phyloP scores from a whole-genome alignment of 345 rosid species.

The Mercurialis annua region DNA sequence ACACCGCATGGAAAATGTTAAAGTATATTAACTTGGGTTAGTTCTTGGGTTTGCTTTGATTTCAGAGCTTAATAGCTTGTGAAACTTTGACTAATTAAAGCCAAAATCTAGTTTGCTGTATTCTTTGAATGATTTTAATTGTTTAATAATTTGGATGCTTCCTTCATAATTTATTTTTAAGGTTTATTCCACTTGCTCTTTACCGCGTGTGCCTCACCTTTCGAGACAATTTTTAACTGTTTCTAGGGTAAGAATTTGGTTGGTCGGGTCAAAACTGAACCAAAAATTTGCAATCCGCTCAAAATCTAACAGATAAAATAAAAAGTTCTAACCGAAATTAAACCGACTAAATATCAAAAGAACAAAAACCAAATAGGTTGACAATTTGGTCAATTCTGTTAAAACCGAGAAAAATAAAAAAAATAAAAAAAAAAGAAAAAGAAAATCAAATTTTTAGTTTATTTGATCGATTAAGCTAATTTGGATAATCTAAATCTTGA shows the following conservation, averaged over 20 bases:
- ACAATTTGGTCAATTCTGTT: no score
- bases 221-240: background rate
- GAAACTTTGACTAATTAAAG: conserved; percentile 21
- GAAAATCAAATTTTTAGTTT: no score
- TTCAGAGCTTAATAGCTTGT: conserved; percentile 39
- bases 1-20: conserved; percentile 37
- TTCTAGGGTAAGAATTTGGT: no score
- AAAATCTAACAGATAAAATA: background rate
- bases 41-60: conserved; percentile 37
- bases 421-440: no score
- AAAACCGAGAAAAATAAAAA: no score
- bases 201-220: conserved; percentile 15
- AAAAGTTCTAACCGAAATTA: no score
- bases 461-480: no score
- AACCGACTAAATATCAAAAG: no score
- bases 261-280: no score
- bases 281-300: no score
- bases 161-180: conserved; percentile 32
- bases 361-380: no score
- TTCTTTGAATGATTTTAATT: conserved; percentile 7
- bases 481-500: no score
- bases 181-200: conserved; percentile 18
- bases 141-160: conserved; percentile 46
- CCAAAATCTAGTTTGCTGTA: conserved; percentile 13
- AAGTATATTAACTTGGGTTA: conserved; percentile 41